Evolutionary conservation across 352 stramenopile species (phyloP), one percentile per base, ranked within the genome.

Genomic region (Phytopythium mirpurense): DNA sequence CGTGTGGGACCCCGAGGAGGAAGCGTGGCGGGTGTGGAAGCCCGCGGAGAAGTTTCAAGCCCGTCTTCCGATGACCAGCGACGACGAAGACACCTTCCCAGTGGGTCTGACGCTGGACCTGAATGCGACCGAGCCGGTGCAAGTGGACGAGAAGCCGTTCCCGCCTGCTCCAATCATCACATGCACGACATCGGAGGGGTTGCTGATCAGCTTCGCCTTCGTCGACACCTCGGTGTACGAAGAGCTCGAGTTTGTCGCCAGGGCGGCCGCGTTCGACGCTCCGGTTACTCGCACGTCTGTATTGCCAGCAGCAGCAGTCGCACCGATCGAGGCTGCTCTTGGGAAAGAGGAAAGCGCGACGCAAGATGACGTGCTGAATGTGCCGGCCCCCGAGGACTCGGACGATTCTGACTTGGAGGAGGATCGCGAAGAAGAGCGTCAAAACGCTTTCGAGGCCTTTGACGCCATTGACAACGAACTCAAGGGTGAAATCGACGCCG

Each of bases 1-100:
- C 4, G 80, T 90, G 42, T 73, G 66, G 12, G 75, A 90, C 44
- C 72, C 74, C 5, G 75, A 88, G 2, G 57, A 44, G 18, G 70
- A 66, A 5, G 73, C 84, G 53, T 90, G 80, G 80, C 59, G 78
- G 52, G 42, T 87, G 3, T 90, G 80, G 80, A 90, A 90, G 49
- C 75, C 80, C 9, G 68, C 75, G 23, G 80, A 90, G 56, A 86
- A 80, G 49, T 90, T 84, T 41, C 76, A 88, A 63, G 77, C 80
- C 18, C 80, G 80, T 3, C 62, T 90, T 24, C 80, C 80, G 1
- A 88, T 88, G 77, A 86, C 81, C 23, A 62, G 57, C 16, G 55
- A 84, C 12, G 80, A 90, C 42, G 77, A 87, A 38, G 80, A 90
- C 46, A 83, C 74, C 26, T 90, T 70, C 46, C 80, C 73, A 16